Percentiles rank a stretch among this genome's conserved stretches.
phyloP scores from a whole-genome alignment of 805 yeast species.

The Yarrowia sp. region DNA sequence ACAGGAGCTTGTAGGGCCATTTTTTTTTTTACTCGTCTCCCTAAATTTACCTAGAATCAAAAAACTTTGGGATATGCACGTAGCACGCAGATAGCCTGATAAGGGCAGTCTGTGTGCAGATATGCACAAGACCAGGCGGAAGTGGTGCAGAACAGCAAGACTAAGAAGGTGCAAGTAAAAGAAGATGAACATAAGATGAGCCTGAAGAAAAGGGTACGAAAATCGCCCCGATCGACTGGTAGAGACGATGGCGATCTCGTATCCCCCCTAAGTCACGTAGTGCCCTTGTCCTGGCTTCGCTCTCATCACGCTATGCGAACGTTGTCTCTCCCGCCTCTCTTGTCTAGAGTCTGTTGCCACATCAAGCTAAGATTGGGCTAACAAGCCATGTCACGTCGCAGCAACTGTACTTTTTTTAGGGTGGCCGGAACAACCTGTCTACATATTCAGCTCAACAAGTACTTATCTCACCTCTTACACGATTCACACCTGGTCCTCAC shows the following conservation, averaged over 20 bases:
- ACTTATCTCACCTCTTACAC: no score
- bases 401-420: slow-evolving; percentile 7
- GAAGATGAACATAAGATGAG: no score
- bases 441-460: neutral
- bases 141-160: neutral
- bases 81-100: slow-evolving; percentile 21
- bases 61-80: neutral
- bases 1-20: neutral
- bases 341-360: slow-evolving; percentile 15
- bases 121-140: slow-evolving; percentile 22
- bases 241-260: no score
- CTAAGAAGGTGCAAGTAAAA: neutral
- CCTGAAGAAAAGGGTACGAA: no score
- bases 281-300: neutral
- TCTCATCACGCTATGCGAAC: slow-evolving; percentile 19
- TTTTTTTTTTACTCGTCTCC: no score
- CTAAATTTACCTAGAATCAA: neutral
- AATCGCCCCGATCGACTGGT: neutral
- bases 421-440: neutral
- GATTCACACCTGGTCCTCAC: neutral
- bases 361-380: slow-evolving; percentile 20
- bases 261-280: no score
- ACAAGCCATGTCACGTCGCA: slow-evolving; percentile 21
- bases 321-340: slow-evolving; percentile 15
- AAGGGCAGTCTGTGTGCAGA: slow-evolving; percentile 6